A percentile compares a stretch with the other conserved stretches of the same genome.
These are phyloP conservation scores for Pouteria glomerata DNA, from an alignment of 148 eudicot genomes.

Conservation along the genomic window DNA sequence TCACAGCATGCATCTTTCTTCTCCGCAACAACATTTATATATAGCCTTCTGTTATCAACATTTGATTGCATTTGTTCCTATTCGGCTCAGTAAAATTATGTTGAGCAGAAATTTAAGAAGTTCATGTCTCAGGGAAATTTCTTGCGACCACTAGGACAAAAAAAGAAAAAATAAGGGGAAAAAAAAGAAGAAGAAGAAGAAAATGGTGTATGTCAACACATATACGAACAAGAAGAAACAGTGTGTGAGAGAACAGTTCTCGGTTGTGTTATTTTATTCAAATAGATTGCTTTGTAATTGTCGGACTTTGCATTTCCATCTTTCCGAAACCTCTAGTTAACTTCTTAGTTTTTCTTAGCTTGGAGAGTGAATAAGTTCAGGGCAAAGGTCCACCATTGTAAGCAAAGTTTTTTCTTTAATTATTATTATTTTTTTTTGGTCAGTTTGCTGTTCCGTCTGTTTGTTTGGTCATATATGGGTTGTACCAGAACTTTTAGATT, in stretches of 20 bases:
- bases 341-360: not conserved
- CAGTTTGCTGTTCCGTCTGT: too few species aligned
- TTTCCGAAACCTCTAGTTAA: not conserved
- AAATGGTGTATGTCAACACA: not conserved
- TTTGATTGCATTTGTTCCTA: slow-evolving; percentile 6
- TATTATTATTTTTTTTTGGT: too few species aligned
- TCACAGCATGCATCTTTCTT: slow-evolving; percentile 7
- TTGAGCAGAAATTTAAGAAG: not conserved
- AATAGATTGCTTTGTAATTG: slow-evolving; percentile 10
- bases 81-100: slow-evolving; percentile 7
- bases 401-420: slow-evolving; percentile 4
- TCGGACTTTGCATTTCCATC: slow-evolving; percentile 7
- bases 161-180: not conserved
- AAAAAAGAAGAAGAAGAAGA: not conserved
- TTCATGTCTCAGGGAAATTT: not conserved
- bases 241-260: slow-evolving; percentile 7
- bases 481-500: not conserved
- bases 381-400: slow-evolving; percentile 13
- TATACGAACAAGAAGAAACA: too few species aligned
- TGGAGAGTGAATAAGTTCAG: slow-evolving; percentile 13
- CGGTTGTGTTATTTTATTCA: slow-evolving; percentile 1
- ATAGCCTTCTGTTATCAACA: not conserved
- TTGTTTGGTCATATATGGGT: slow-evolving; percentile 1
- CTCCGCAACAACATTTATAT: not conserved
- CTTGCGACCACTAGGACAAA: too few species aligned